Base-by-base conservation (phyloP, 163 green algal species). In the Chloromonas sp. region DNA sequence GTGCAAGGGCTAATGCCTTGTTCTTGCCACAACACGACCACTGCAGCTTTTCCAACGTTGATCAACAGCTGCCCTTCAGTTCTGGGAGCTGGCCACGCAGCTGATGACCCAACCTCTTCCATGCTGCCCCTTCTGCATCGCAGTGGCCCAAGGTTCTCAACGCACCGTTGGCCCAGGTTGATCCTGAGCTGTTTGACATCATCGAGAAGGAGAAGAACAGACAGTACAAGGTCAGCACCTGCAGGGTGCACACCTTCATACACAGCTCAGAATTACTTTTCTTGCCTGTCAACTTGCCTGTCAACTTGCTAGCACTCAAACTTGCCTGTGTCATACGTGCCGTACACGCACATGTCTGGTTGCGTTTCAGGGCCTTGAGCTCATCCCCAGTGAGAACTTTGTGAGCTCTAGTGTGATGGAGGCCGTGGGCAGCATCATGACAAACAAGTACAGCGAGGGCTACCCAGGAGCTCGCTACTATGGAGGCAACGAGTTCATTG, bases 331-430 rank as follows among this genome's bases (percentile, higher is more conserved):
- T 36, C 36, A 36, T 36, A 36, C 36, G 36, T 36, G 36, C 36
- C 36, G 36, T 36, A 36, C 36, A 36, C 36, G 36, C 36, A 36
- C 36, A 36, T 36, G 36, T 36, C 36, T 36, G 36, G 36, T 36
- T 36, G 36, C 36, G 36, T 36, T 36, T 15, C 93, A 98, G 96
- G 97, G 97, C 36, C 90, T 99, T 85, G 97, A 99, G 92, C 94
- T 99, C 0, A 99, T 99, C 76, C 97, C 97, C 8, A 98, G 94
- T 14, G 97, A 99, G 93, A 99, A 99, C 91, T 99, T 99, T 92
- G 95, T 96, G 8, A 98, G 93, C 0, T 13, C 83, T 0, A 96
- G 92, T 60, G 97, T 99, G 8, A 98, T 99, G 95, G 94, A 99
- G 90, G 96, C 97, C 0, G 95, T 99, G n/a, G 97, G 97, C 1